phyloP scores from a whole-genome alignment of 306 rosid species.

The Cucumis hystrix region DNA sequence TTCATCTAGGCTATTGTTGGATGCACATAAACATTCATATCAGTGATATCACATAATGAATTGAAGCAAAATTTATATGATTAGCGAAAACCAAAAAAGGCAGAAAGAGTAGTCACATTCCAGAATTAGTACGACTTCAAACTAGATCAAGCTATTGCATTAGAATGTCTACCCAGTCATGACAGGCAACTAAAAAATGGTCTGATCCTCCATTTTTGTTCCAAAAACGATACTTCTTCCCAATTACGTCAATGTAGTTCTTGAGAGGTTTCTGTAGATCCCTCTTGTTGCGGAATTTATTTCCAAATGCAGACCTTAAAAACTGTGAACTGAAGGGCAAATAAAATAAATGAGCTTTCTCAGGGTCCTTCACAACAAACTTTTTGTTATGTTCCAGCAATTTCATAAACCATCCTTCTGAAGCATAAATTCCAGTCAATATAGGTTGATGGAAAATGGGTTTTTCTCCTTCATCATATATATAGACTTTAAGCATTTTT shows the following conservation, averaged over 20 bases:
- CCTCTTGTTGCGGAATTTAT: constrained; percentile 18
- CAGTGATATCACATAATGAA: not conserved
- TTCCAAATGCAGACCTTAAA: constrained; percentile 35
- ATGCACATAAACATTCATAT: not conserved
- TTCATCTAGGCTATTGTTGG: not conserved
- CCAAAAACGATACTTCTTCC: constrained; percentile 60
- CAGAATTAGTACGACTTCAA: not conserved
- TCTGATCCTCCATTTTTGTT: constrained; percentile 83
- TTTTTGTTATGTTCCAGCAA: constrained; percentile 49
- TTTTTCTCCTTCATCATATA: constrained; percentile 68
- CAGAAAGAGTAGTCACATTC: not conserved
- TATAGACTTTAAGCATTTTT: constrained; percentile 54
- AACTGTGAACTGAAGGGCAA: constrained; percentile 64
- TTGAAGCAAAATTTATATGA: not conserved
- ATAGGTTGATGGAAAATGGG: constrained; percentile 78
- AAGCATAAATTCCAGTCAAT: constrained; percentile 80
- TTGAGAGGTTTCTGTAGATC: constrained; percentile 40
- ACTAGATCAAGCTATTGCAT: not conserved
- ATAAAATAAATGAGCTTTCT: constrained; percentile 74
- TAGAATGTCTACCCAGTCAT: constrained; percentile 66
- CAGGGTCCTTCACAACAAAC: constrained; percentile 50
- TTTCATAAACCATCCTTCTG: constrained; percentile 97
- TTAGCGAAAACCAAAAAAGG: not conserved
- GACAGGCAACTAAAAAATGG: constrained; percentile 91
- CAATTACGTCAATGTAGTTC: constrained; percentile 47